Percentiles rank a stretch among this genome's conserved stretches.
Evolutionary conservation across 2,329 filamentous ascomycete species (phyloP).

Genomic region (Paracamarosporium sp.): DNA sequence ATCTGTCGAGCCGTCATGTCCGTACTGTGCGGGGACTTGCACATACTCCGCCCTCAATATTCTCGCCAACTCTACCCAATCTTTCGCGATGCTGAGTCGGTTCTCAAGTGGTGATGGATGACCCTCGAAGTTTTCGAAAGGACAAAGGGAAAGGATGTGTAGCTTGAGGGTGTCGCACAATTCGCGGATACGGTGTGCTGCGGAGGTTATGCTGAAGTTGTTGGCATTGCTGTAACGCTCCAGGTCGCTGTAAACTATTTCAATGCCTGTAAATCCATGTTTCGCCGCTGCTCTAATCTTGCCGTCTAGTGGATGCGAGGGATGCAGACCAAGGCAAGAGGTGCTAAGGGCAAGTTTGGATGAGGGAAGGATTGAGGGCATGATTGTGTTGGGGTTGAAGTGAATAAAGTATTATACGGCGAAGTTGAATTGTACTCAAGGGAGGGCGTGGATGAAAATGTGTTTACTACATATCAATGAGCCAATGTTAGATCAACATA

Average conservation of each 20-base stretch:
- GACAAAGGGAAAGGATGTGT: constrained; percentile 16
- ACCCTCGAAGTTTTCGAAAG: constrained; percentile 25
- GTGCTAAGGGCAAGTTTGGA: constrained; percentile 13
- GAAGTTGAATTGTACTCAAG: too few species aligned
- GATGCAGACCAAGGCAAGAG: constrained; percentile 11
- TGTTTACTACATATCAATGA: too few species aligned
- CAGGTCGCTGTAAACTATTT: constrained; percentile 10
- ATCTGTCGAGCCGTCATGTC: constrained; percentile 28
- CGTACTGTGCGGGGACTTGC: constrained; percentile 18
- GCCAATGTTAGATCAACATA: not conserved
- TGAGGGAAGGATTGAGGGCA: not conserved
- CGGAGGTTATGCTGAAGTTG: not conserved
- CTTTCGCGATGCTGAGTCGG: constrained; percentile 4
- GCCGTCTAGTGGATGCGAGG: constrained; percentile 7
- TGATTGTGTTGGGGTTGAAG: not conserved
- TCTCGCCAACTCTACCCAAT: constrained; percentile 16
- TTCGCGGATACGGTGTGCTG: constrained; percentile 6
- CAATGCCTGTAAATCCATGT: constrained; percentile 10
- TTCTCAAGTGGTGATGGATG: constrained; percentile 3
- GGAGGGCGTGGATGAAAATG: too few species aligned
- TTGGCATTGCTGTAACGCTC: constrained; percentile 5
- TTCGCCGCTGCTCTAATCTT: constrained; percentile 8
- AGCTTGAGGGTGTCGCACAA: constrained; percentile 5
- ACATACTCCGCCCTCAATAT: constrained; percentile 11
- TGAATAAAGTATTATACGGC: too few species aligned